These are phyloP conservation scores for Phoma sp. DNA, from an alignment of 2,329 filamentous ascomycete genomes.

Conservation along the genomic window DNA sequence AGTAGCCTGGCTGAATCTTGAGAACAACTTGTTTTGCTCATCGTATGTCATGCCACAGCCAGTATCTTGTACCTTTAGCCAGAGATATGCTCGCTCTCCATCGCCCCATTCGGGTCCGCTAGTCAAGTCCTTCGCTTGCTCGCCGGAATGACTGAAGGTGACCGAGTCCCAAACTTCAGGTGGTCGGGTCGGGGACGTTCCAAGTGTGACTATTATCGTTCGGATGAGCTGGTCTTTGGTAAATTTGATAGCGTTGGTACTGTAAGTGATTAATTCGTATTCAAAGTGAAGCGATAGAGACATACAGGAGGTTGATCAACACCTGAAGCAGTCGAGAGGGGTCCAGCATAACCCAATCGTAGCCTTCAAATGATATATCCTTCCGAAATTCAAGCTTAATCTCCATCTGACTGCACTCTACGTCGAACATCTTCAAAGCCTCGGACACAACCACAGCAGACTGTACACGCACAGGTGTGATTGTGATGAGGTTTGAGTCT, in stretches of 20 bases:
- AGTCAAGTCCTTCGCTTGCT: slow-evolving; percentile 9
- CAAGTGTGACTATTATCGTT: slow-evolving; percentile 48
- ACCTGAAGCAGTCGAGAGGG: slow-evolving; percentile 38
- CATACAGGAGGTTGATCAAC: slow-evolving; percentile 38
- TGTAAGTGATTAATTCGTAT: slow-evolving; percentile 34
- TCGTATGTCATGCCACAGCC: slow-evolving; percentile 50
- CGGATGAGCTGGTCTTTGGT: slow-evolving; percentile 47
- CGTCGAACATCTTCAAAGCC: slow-evolving; percentile 40
- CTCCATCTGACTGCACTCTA: slow-evolving; percentile 40
- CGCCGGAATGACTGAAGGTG: slow-evolving; percentile 23
- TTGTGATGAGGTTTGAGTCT: slow-evolving; percentile 37
- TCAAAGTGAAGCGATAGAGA: slow-evolving; percentile 31
- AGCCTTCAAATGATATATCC: slow-evolving; percentile 50
- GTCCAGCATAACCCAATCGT: slow-evolving; percentile 43
- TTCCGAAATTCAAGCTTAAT: slow-evolving; percentile 49
- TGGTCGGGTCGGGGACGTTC: slow-evolving; percentile 35
- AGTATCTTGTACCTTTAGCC: slow-evolving; percentile 48
- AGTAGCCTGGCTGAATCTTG: slow-evolving; percentile 40
- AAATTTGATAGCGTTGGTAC: slow-evolving; percentile 43
- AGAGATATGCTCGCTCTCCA: slow-evolving; percentile 45
- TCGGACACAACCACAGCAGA: slow-evolving; percentile 31
- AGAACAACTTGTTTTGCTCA: slow-evolving; percentile 46
- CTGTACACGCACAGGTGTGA: slow-evolving; percentile 35
- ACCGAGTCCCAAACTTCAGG: slow-evolving; percentile 25
- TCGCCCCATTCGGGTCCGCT: slow-evolving; percentile 39